These are phyloP conservation scores for Fusarium abutilonis DNA, from an alignment of 2,329 filamentous ascomycete genomes.

Conservation along the genomic window DNA sequence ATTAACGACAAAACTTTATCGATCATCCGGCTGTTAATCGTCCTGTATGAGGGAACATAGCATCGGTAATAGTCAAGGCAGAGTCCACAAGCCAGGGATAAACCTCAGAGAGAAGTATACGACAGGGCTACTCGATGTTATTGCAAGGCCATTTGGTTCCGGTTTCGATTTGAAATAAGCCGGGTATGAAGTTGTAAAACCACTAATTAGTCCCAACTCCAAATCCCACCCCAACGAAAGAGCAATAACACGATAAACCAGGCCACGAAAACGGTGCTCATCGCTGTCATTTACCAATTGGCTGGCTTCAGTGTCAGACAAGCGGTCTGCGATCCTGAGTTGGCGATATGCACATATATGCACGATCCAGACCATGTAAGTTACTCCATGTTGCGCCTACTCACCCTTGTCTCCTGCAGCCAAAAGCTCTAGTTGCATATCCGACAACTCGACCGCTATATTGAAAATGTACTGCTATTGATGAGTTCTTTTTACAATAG, in stretches of 20 bases:
- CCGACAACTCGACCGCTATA: constrained; percentile 13
- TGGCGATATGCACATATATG: constrained; percentile 38
- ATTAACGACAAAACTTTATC: too few species aligned
- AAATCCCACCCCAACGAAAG: constrained; percentile 21
- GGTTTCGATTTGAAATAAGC: not conserved
- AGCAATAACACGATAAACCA: constrained; percentile 25
- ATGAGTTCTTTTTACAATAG: too few species aligned
- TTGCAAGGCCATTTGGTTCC: not conserved
- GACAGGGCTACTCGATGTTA: not conserved
- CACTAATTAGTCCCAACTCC: constrained; percentile 3
- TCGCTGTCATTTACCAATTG: constrained; percentile 34
- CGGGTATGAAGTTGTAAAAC: not conserved
- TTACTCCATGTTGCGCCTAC: constrained; percentile 26
- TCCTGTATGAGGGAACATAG: too few species aligned
- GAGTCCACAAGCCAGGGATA: too few species aligned
- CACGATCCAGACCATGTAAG: constrained; percentile 22
- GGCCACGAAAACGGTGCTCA: constrained; percentile 8
- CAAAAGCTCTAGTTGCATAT: constrained; percentile 21
- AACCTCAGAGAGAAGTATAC: too few species aligned
- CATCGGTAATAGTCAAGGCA: too few species aligned
- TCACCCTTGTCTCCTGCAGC: constrained; percentile 31
- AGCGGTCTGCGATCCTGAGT: constrained; percentile 45
- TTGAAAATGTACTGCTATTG: not conserved
- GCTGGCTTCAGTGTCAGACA: constrained; percentile 27
- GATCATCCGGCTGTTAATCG: too few species aligned